Base-by-base conservation (phyloP, 805 yeast species). In the Barnettozyma vustinii region DNA sequence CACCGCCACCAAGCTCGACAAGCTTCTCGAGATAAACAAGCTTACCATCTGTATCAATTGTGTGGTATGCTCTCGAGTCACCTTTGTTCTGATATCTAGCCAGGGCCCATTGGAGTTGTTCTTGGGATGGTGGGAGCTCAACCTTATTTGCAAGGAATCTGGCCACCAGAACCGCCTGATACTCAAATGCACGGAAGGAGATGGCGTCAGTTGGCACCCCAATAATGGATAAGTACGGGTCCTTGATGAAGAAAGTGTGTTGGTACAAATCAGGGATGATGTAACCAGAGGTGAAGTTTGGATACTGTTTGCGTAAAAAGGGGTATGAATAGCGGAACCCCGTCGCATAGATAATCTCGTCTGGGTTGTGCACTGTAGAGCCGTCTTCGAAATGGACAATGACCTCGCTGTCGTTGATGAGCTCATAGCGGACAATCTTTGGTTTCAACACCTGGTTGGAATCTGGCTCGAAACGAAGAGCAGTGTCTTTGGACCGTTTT, bases 241-340 rank as follows among this genome's bases (percentile, higher is more conserved):
- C 69, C 4, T 59, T 59, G 4, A 59, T 57, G 37, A 52, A 56
- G 45, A 68, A 64, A 1, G 69, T 65, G 44, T 66, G 69, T 41
- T 63, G 66, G 43, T 58, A 70, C 15, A 63, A 44, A 18, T 60
- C 57, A 18, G 62, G 64, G 10, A 67, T 55, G 5, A 53, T 48
- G 25, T 59, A 42, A 20, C 66, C 65, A n/a, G 59, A 53, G 1
- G 61, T 55, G 30, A 67, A 54, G n/a, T 60, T 52, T 15, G 64
- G 57, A 26, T 51, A 51, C 39, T 54, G 50, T 3, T 46, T 55
- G 46, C 41, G 45, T n/a, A 84, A 65, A 52, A 74, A 82, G 15
- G 91, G 89, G 50, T 74, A 69, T 42, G 75, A 72, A 56, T 77
- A 79, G 35, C 75, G 68, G 61, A 81, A 84, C 1, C 92, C 92